Conservation (phyloP, 164 flowering plant genomes). For the Warburgia ugandensis region DNA sequence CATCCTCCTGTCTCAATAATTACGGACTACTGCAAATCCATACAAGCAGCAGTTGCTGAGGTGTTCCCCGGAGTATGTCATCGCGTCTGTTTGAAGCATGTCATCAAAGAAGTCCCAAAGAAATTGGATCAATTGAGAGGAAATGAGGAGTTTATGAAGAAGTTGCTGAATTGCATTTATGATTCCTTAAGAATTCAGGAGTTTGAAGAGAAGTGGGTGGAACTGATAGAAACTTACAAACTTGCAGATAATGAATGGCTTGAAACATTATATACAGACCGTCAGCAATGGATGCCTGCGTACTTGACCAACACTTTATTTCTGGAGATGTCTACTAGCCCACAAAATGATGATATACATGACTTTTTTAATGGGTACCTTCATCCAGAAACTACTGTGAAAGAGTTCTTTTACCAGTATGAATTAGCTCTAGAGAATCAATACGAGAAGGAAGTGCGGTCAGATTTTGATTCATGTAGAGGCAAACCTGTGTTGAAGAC, state of each 20-base stretch:
- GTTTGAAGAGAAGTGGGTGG: not conserved
- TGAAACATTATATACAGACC: not conserved
- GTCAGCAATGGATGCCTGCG: not conserved
- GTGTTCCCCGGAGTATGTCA: constrained; percentile 1
- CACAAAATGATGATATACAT: not conserved
- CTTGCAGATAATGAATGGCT: constrained; percentile 3
- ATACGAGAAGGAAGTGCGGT: not conserved
- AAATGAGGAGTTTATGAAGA: not conserved
- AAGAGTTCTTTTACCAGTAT: not conserved
- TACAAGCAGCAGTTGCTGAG: not conserved
- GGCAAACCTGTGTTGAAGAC: not conserved
- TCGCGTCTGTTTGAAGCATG: constrained; percentile 4
- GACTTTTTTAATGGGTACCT: not conserved
- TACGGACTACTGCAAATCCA: constrained; percentile 1
- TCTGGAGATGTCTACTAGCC: not conserved
- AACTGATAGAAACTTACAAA: constrained; percentile 1
- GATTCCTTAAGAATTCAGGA: not conserved
- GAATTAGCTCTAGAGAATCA: not conserved
- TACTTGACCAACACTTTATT: not conserved
- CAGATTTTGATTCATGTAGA: not conserved
- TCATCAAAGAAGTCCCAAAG: not conserved
- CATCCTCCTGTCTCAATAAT: not conserved
- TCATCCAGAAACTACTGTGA: not conserved
- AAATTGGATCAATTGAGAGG: not conserved
- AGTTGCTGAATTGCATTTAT: constrained; percentile 1